These are phyloP conservation scores for Candolleomyces efflorescens DNA, from an alignment of 768 basidiomycete genomes.

Conservation along the genomic window DNA sequence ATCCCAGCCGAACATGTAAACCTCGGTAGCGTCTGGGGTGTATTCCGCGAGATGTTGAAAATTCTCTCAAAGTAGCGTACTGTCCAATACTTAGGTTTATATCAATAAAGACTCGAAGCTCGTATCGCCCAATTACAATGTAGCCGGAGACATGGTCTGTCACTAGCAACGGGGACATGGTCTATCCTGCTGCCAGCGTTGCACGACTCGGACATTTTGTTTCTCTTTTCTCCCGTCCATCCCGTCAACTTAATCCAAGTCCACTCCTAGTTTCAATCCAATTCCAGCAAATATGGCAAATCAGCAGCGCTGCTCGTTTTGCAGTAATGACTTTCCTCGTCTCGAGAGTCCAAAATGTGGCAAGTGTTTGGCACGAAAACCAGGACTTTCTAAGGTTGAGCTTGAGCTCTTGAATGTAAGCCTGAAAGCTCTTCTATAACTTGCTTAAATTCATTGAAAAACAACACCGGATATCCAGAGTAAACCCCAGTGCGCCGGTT, in stretches of 20 bases:
- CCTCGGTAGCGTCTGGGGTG: conserved; percentile 15
- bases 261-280: neutral
- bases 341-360: neutral
- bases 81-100: too few species aligned
- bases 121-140: too few species aligned
- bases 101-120: too few species aligned
- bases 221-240: neutral
- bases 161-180: conserved; percentile 19
- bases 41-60: too few species aligned
- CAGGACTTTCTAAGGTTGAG: neutral
- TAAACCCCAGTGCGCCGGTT: neutral
- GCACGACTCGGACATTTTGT: neutral
- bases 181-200: conserved; percentile 11
- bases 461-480: neutral
- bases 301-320: neutral
- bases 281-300: neutral
- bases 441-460: neutral
- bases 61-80: too few species aligned
- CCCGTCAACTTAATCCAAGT: neutral
- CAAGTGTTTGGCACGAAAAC: neutral
- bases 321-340: neutral
- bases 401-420: neutral
- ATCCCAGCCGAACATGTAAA: conserved; percentile 13
- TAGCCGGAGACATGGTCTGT: too few species aligned
- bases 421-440: neutral